A percentile compares a stretch with the other conserved stretches of the same genome.
These are phyloP conservation scores for Beta vulgaris DNA, from an alignment of 148 eudicot species.

Conservation along the genomic window DNA sequence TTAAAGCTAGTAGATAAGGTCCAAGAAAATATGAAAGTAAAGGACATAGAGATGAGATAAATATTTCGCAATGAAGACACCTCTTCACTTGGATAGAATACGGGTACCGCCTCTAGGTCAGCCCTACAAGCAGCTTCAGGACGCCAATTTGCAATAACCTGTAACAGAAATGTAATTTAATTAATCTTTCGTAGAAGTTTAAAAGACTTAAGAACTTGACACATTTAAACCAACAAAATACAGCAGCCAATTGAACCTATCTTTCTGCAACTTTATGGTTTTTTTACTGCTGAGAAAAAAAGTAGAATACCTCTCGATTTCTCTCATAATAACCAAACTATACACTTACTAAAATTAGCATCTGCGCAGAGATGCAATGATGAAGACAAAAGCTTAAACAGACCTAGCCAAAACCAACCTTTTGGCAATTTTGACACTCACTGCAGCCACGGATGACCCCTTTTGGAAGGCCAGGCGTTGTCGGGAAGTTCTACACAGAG, in stretches of 20 bases:
- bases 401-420: conserved; percentile 45
- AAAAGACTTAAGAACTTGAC: not conserved
- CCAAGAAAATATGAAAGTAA: not conserved
- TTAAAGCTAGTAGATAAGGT: conserved; percentile 4
- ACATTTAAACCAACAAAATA: conserved; percentile 13
- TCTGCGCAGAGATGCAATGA: not conserved
- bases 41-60: not conserved
- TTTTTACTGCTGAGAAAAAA: not conserved
- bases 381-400: not conserved
- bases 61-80: conserved; percentile 31
- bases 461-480: conserved; percentile 57
- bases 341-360: not conserved
- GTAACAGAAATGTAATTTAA: conserved; percentile 20
- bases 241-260: not conserved
- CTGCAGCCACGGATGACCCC: conserved; percentile 92
- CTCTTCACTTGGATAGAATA: conserved; percentile 91
- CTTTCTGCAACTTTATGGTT: not conserved
- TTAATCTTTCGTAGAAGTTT: too few relatives aligned
- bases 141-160: conserved; percentile 91
- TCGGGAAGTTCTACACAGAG: conserved; percentile 46
- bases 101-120: conserved; percentile 82
- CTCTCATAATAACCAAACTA: not conserved
- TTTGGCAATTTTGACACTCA: conserved; percentile 75
- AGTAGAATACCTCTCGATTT: not conserved
- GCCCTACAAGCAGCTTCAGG: conserved; percentile 80